A percentile compares a stretch with the other conserved stretches of the same genome.
Conservation (phyloP, 768 basidiomycete species). For the Pleurotus salmoneostramineus region DNA sequence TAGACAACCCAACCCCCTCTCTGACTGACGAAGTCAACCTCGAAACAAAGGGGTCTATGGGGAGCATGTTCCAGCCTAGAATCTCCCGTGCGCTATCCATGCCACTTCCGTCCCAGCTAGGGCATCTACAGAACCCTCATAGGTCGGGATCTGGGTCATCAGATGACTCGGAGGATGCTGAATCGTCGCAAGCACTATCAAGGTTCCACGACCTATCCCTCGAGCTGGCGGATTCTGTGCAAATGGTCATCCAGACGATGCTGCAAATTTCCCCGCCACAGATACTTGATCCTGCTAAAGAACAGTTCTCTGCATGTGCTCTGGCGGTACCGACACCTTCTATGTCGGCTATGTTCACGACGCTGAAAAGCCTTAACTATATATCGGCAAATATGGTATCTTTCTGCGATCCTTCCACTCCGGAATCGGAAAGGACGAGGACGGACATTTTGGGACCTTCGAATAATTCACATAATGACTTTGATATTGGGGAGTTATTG, state of each 20-base stretch:
- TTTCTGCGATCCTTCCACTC: slow-evolving; percentile 32
- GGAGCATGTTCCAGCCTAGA: slow-evolving; percentile 17
- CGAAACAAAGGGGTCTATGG: not conserved
- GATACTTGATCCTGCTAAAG: slow-evolving; percentile 87
- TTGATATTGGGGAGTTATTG: slow-evolving; percentile 88
- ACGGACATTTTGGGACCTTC: slow-evolving; percentile 5
- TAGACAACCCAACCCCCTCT: not conserved
- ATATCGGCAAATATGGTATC: slow-evolving; percentile 81
- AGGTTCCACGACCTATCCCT: slow-evolving; percentile 69
- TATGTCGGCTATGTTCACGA: slow-evolving; percentile 83
- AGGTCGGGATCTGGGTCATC: slow-evolving; percentile 65
- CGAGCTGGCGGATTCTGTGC: slow-evolving; percentile 88
- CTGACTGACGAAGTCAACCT: not conserved
- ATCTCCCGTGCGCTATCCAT: slow-evolving; percentile 76
- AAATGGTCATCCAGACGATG: slow-evolving; percentile 88
- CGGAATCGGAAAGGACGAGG: not conserved
- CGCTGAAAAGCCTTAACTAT: slow-evolving; percentile 93
- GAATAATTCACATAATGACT: slow-evolving; percentile 48
- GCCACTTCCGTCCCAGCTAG: slow-evolving; percentile 78
- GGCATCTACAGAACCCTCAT: slow-evolving; percentile 68
- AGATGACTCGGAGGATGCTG: slow-evolving; percentile 53
- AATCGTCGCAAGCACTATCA: slow-evolving; percentile 23
- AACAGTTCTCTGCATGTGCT: slow-evolving; percentile 88
- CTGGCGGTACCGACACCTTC: slow-evolving; percentile 84
- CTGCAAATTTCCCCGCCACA: slow-evolving; percentile 89